Conservation (phyloP, 1,284 basidiomycete genomes). For the Ganoderma sinense region DNA sequence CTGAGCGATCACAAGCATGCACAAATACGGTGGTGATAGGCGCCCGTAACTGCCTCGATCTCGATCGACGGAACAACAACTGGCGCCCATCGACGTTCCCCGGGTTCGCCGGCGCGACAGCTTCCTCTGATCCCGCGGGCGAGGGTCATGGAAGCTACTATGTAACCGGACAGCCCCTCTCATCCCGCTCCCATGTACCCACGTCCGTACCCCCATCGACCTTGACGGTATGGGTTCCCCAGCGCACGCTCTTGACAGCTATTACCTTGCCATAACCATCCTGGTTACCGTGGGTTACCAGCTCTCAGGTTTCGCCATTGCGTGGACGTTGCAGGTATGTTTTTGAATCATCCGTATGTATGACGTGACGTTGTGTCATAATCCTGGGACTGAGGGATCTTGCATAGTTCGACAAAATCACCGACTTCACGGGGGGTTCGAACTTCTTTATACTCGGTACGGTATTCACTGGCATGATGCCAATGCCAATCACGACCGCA, state of each 20-base stretch:
- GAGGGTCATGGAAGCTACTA: neutral
- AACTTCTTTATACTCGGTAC: constrained; percentile 73
- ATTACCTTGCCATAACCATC: constrained; percentile 72
- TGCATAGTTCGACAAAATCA: constrained; percentile 75
- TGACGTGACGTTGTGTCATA: no score
- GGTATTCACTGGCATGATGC: constrained; percentile 20
- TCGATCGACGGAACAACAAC: neutral
- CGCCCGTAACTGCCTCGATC: neutral
- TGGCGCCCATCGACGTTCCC: neutral
- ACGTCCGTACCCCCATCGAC: neutral
- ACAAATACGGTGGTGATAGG: neutral
- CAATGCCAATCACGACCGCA: neutral
- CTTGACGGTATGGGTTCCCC: constrained; percentile 34
- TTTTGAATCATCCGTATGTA: neutral
- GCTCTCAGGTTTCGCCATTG: constrained; percentile 70
- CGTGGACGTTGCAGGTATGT: constrained; percentile 63
- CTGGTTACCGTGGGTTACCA: constrained; percentile 76
- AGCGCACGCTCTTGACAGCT: constrained; percentile 65
- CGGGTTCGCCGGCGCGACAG: neutral
- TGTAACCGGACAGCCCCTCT: neutral
- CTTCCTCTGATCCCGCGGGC: neutral
- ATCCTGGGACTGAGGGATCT: neutral
- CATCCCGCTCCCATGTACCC: neutral
- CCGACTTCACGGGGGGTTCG: constrained; percentile 71
- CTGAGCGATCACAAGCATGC: constrained; percentile 17